phyloP scores from a whole-genome alignment of 352 stramenopile genomes.

The Phytophthora idaei region DNA sequence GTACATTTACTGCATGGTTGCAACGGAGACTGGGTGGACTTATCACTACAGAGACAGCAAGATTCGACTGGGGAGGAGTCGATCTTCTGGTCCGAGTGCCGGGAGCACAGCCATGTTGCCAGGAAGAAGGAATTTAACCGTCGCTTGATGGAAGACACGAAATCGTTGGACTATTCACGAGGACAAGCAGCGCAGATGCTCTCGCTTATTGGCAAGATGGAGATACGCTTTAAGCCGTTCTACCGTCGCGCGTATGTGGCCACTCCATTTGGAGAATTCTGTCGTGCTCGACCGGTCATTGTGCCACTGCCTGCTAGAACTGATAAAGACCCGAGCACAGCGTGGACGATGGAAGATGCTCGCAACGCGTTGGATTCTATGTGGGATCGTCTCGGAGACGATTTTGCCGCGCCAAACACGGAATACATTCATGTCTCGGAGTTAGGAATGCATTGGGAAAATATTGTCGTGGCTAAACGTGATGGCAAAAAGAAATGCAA shows the following conservation, averaged over 20 bases:
- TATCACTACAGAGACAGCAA: slow-evolving; percentile 28
- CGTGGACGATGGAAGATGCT: slow-evolving; percentile 39
- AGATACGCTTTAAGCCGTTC: slow-evolving; percentile 31
- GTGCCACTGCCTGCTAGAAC: slow-evolving; percentile 21
- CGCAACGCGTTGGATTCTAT: slow-evolving; percentile 29
- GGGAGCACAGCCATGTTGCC: slow-evolving; percentile 19
- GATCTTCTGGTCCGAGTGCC: slow-evolving; percentile 28
- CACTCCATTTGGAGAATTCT: slow-evolving; percentile 44
- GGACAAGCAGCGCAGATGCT: slow-evolving; percentile 39
- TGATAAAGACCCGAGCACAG: slow-evolving; percentile 4
- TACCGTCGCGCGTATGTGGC: slow-evolving; percentile 32
- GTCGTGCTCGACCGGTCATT: slow-evolving; percentile 34
- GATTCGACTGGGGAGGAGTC: slow-evolving; percentile 9
- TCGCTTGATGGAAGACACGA: slow-evolving; percentile 33
- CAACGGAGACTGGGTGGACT: slow-evolving; percentile 40
- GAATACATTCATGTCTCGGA: slow-evolving; percentile 57
- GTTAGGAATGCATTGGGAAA: slow-evolving; percentile 60
- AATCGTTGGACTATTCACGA: slow-evolving; percentile 15
- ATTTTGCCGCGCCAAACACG: slow-evolving; percentile 33
- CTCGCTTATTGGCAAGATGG: slow-evolving; percentile 35
- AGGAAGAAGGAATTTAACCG: slow-evolving; percentile 31
- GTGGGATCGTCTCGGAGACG: slow-evolving; percentile 41
- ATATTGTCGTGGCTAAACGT: slow-evolving; percentile 28
- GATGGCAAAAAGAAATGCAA: slow-evolving; percentile 32
- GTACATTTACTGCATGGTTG: slow-evolving; percentile 41